Base-by-base conservation (phyloP, 2,329 filamentous ascomycete genomes). In the Botrytis porri region DNA sequence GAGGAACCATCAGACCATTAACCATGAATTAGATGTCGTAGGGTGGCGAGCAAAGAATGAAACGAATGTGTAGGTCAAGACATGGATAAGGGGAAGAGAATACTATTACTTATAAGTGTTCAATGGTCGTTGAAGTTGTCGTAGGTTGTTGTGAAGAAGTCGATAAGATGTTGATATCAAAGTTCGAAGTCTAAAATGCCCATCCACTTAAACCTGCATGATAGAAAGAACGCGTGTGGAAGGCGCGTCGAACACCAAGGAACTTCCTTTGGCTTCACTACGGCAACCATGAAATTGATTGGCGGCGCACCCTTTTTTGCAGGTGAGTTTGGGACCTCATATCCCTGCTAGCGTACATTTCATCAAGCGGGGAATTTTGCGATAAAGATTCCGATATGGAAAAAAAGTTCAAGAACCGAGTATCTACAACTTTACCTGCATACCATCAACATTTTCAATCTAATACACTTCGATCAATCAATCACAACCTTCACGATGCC, bases 401-500 rank as follows among this genome's bases (percentile, higher is more conserved):
- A 83, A 73, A 74, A 51, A 61, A 69, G 48, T 72, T 69, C 16
- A 45, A 71, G 69, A 45, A 48, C 25, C 32, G 18, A 60, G 29
- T 45, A 35, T 35, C 59, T 18, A 73, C 62, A 41, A 72, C 35
- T n/a, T 16, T n/a, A n/a, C 5, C 12, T 54, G 5, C 37, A 41
- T 39, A 32, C 9, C 22, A 16, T 35, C 18, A 39, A 37, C 32
- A 51, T 39, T 7, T 39, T 6, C 35, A 48, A 43, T 20, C 20
- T 14, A 54, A n/a, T n/a, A 54, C 16, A 18, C 39, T 29, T 54
- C 20, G 35, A 32, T 64, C 43, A 29, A 62, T 54, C 51, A 25
- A 20, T 12, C 12, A 18, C 41, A 29, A 64, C 18, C 22, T 57
- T 43, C 70, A 61, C 32, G 41, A 97, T 97, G 94, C 88, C 93